Percentiles rank a stretch among this genome's conserved stretches.
Conservation (phyloP, 2,329 filamentous ascomycete species). For the Colletotrichum melonis region DNA sequence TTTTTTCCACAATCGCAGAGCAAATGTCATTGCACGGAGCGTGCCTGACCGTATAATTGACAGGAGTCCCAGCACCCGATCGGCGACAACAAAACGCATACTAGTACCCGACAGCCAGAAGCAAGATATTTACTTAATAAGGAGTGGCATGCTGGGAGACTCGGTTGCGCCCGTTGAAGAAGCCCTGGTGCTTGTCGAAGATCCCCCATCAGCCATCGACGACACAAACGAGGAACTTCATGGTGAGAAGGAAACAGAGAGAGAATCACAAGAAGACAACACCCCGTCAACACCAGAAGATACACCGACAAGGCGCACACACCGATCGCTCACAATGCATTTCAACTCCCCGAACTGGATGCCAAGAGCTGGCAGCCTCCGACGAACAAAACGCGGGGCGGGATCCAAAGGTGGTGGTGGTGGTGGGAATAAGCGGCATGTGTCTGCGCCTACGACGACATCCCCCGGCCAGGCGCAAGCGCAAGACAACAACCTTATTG, state of each 20-base stretch:
- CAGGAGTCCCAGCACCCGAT: slow-evolving; percentile 38
- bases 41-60: slow-evolving; percentile 43
- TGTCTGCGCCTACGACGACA: slow-evolving; percentile 61
- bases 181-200: slow-evolving; percentile 6
- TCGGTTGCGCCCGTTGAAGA: slow-evolving; percentile 1
- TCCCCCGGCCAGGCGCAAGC: slow-evolving; percentile 43
- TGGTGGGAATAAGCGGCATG: slow-evolving; percentile 60
- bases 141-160: slow-evolving; percentile 33
- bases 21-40: slow-evolving; percentile 42
- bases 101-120: slow-evolving; percentile 43
- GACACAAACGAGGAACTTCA: slow-evolving; percentile 8
- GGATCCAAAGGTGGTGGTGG: slow-evolving; percentile 52
- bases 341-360: slow-evolving; percentile 70
- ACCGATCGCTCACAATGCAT: slow-evolving; percentile 69
- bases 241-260: background rate
- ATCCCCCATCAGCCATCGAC: background rate
- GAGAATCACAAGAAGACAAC: slow-evolving; percentile 13
- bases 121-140: slow-evolving; percentile 37
- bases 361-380: slow-evolving; percentile 65
- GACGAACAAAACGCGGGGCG: slow-evolving; percentile 63
- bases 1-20: slow-evolving; percentile 63
- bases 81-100: slow-evolving; percentile 43
- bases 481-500: slow-evolving; percentile 28
- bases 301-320: slow-evolving; percentile 57
- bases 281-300: slow-evolving; percentile 46